Percentiles rank a stretch among this genome's conserved stretches.
Conservation (phyloP, 1,284 basidiomycete genomes). For the Pseudozyma pruni region DNA sequence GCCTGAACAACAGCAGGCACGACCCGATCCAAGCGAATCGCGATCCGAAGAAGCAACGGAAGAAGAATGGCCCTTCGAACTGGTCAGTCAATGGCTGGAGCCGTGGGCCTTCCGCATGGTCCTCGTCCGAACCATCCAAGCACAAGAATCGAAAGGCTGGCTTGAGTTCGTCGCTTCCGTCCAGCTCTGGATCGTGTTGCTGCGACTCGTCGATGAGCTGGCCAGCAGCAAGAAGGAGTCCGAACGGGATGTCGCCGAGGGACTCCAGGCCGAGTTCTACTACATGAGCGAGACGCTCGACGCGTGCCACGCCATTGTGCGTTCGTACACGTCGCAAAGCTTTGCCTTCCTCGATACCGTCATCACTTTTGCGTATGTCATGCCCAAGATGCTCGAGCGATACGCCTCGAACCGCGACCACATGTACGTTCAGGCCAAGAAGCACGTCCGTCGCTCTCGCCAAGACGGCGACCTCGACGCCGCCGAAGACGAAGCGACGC, state of each 20-base stretch:
- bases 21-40: background rate
- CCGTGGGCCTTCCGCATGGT: conserved; percentile 65
- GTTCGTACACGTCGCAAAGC: conserved; percentile 60
- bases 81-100: conserved; percentile 61
- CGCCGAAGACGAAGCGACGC: conserved; percentile 41
- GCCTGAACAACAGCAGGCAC: conserved; percentile 3
- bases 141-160: conserved; percentile 58
- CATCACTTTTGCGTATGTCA: conserved; percentile 58
- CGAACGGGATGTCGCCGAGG: conserved; percentile 58
- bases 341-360: conserved; percentile 62
- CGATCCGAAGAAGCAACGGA: conserved; percentile 3
- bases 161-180: conserved; percentile 63
- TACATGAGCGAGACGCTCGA: conserved; percentile 63
- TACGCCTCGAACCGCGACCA: conserved; percentile 59
- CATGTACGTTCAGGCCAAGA: conserved; percentile 62
- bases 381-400: conserved; percentile 64
- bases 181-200: conserved; percentile 63
- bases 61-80: conserved; percentile 51
- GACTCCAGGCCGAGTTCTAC: conserved; percentile 63
- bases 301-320: conserved; percentile 53
- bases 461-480: conserved; percentile 46
- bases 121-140: conserved; percentile 50
- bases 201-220: conserved; percentile 61
- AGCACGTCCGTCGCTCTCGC: conserved; percentile 45
- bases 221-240: conserved; percentile 45